phyloP scores from a whole-genome alignment of 1,284 basidiomycete species.

The Lignosus rhinocerotis region DNA sequence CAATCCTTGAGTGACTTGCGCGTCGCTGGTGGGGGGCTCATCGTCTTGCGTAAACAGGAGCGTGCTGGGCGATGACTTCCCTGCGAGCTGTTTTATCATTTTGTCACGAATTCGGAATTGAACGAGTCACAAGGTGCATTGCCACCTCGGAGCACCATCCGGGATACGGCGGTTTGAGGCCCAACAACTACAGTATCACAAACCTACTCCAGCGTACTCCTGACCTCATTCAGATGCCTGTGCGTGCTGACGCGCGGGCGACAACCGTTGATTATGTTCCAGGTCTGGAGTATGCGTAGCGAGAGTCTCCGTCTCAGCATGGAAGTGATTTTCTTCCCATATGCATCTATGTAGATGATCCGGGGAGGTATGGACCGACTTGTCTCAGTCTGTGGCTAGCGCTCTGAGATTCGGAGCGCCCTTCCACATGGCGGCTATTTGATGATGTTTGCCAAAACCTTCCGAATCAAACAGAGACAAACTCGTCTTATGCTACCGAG shows the following conservation, averaged over 20 bases:
- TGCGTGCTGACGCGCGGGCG: too few species aligned
- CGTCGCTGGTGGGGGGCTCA: not conserved
- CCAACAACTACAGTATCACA: not conserved
- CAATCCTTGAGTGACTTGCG: conserved; percentile 19
- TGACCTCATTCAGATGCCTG: too few species aligned
- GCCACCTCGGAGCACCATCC: not conserved
- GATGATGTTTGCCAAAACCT: conserved; percentile 16
- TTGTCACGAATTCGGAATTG: conserved; percentile 5
- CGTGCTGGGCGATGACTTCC: not conserved
- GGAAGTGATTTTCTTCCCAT: too few species aligned
- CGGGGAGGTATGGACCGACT: too few species aligned
- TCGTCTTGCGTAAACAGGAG: not conserved
- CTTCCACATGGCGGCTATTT: not conserved
- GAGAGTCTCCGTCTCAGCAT: too few species aligned
- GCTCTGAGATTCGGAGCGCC: too few species aligned
- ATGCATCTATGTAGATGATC: too few species aligned
- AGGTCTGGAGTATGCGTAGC: too few species aligned
- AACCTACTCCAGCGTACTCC: too few species aligned
- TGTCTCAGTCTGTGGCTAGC: too few species aligned
- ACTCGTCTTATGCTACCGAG: conserved; percentile 17
- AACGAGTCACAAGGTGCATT: not conserved
- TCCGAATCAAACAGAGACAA: conserved; percentile 20
- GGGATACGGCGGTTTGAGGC: not conserved
- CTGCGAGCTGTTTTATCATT: not conserved
- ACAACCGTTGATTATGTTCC: too few species aligned